phyloP scores from a whole-genome alignment of 2,329 filamentous ascomycete species.

The Beauveria sp. region DNA sequence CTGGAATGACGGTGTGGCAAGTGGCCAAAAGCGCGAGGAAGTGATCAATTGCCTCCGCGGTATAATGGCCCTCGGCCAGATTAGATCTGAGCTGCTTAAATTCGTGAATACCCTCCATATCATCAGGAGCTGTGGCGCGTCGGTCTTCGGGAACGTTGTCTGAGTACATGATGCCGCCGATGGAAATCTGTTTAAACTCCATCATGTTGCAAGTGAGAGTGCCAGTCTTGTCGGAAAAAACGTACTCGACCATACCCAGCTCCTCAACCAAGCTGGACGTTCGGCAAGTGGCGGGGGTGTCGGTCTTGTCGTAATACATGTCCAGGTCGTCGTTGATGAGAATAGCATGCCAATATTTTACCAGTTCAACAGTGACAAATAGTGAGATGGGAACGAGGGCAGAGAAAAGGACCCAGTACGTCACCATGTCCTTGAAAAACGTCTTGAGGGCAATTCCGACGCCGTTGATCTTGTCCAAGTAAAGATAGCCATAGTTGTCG shows the following conservation, averaged over 20 bases:
- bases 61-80: slow-evolving; percentile 45
- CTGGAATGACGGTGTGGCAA: slow-evolving; percentile 96
- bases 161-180: slow-evolving; percentile 88
- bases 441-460: slow-evolving; percentile 55
- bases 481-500: slow-evolving; percentile 62
- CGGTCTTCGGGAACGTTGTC: slow-evolving; percentile 89
- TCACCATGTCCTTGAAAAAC: slow-evolving; percentile 91
- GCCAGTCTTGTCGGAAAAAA: slow-evolving; percentile 97
- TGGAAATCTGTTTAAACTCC: slow-evolving; percentile 95
- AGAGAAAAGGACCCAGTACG: slow-evolving; percentile 97
- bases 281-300: slow-evolving; percentile 90
- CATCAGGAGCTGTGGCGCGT: slow-evolving; percentile 69
- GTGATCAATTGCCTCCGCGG: slow-evolving; percentile 55
- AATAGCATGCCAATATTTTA: slow-evolving; percentile 97
- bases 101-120: slow-evolving; percentile 73
- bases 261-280: slow-evolving; percentile 97
- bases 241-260: slow-evolving; percentile 94
- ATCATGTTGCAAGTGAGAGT: slow-evolving; percentile 98
- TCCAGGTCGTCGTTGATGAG: slow-evolving; percentile 96
- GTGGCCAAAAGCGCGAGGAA: slow-evolving; percentile 82
- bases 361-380: slow-evolving; percentile 93
- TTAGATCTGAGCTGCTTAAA: slow-evolving; percentile 71
- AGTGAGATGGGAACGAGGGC: slow-evolving; percentile 94
- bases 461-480: slow-evolving; percentile 53
- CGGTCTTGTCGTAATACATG: slow-evolving; percentile 93